A percentile compares a stretch with the other conserved stretches of the same genome.
Evolutionary conservation across 495 filamentous ascomycete species (phyloP).

Genomic region (Hyaloscypha hepaticicola): DNA sequence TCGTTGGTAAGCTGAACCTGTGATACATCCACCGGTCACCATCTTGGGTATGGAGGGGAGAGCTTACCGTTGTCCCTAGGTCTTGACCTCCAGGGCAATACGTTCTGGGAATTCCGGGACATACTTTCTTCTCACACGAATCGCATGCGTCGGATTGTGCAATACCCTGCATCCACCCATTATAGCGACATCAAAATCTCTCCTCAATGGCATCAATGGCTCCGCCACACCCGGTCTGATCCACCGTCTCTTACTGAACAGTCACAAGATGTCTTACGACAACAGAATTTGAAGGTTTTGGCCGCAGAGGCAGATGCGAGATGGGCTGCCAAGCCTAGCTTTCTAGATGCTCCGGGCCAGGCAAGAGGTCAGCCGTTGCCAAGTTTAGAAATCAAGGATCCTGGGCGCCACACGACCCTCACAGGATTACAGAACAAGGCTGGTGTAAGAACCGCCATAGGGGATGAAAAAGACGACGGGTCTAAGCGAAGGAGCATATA

Average conservation of each 20-base stretch:
- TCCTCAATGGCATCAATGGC: conserved; percentile 96
- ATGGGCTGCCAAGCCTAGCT: conserved; percentile 73
- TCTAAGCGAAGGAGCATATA: neutral
- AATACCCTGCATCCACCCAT: conserved; percentile 59
- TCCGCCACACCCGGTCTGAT: conserved; percentile 71
- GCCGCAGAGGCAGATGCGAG: conserved; percentile 79
- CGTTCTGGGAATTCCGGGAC: conserved; percentile 90
- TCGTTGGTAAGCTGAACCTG: conserved; percentile 65
- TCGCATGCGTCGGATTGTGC: conserved; percentile 64
- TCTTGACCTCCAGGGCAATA: conserved; percentile 83
- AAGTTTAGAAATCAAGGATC: neutral
- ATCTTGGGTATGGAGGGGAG: neutral
- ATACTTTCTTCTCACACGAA: conserved; percentile 50
- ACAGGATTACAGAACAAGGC: neutral
- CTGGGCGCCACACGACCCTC: neutral
- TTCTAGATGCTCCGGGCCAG: conserved; percentile 52
- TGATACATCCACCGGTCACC: neutral
- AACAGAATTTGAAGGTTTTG: conserved; percentile 66
- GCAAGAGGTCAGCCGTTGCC: conserved; percentile 37
- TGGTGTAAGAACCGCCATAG: neutral
- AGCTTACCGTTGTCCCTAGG: conserved; percentile 50
- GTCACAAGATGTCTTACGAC: conserved; percentile 62
- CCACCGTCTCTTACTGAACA: conserved; percentile 79
- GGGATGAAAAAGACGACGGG: neutral
- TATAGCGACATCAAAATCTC: conserved; percentile 59